These are phyloP conservation scores for Termitomyces sp. DNA, from an alignment of 768 basidiomycete genomes.

Conservation along the genomic window DNA sequence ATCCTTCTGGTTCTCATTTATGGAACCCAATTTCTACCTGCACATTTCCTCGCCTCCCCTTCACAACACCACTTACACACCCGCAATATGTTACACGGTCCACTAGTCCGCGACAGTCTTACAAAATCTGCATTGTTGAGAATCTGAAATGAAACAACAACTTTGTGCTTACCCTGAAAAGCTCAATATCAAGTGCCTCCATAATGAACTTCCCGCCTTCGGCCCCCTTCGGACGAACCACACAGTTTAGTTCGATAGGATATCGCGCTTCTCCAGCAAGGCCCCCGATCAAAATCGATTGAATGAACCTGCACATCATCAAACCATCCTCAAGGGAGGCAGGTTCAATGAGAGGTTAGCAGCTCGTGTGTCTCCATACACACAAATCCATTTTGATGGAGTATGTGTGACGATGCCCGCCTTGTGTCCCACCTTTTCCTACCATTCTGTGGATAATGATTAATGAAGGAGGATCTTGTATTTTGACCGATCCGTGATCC, in stretches of 20 bases:
- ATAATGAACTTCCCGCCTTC: not conserved
- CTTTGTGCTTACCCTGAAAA: too few relatives aligned
- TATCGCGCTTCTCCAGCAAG: not conserved
- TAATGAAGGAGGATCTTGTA: not conserved
- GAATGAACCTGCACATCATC: not conserved
- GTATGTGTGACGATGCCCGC: not conserved
- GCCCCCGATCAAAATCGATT: not conserved
- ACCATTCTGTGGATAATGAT: not conserved
- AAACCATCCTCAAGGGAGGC: not conserved
- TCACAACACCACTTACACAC: too few relatives aligned
- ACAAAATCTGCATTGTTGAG: too few relatives aligned
- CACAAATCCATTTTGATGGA: not conserved
- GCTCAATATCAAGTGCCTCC: not conserved
- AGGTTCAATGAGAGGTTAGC: not conserved
- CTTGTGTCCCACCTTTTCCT: not conserved
- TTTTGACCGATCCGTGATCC: not conserved
- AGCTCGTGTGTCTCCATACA: not conserved
- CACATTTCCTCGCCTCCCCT: too few relatives aligned
- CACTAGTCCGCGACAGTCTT: too few relatives aligned
- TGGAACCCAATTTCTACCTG: too few relatives aligned
- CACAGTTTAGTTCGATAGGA: not conserved
- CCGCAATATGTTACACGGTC: too few relatives aligned
- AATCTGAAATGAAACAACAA: too few relatives aligned
- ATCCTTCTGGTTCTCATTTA: too few relatives aligned
- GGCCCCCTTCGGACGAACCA: not conserved